phyloP scores from a whole-genome alignment of 2,329 filamentous ascomycete species.

The Penicillium frequentans region DNA sequence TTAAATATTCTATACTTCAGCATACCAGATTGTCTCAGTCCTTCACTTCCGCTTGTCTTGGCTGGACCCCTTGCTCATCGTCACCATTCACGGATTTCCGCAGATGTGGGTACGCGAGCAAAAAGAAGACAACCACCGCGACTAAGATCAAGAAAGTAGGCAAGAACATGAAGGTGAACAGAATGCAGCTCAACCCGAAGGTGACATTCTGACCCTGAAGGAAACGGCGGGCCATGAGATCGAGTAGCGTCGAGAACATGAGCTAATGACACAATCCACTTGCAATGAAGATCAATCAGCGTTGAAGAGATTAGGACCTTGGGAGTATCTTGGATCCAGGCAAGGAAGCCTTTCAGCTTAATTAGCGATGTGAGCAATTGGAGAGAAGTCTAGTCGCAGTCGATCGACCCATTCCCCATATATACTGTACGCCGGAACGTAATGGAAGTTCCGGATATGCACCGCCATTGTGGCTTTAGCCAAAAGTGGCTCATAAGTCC shows the following conservation, averaged over 20 bases:
- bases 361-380: background rate
- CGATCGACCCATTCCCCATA: background rate
- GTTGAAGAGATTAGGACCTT: background rate
- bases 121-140: slow-evolving; percentile 33
- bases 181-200: slow-evolving; percentile 31
- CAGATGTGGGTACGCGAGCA: slow-evolving; percentile 30
- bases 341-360: background rate
- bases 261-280: background rate
- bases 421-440: background rate
- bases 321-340: background rate
- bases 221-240: slow-evolving; percentile 30
- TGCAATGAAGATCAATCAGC: background rate
- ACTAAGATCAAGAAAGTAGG: slow-evolving; percentile 33
- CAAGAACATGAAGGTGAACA: slow-evolving; percentile 37
- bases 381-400: background rate
- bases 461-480: background rate
- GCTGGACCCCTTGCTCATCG: slow-evolving; percentile 3
- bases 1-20: too few species aligned
- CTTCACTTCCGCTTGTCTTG: background rate
- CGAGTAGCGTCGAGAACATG: slow-evolving; percentile 20
- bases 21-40: background rate
- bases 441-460: background rate
- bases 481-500: background rate
- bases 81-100: slow-evolving; percentile 18
- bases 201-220: slow-evolving; percentile 28